These are phyloP conservation scores for Cafeteria roenbergensis DNA, from an alignment of 108 stramenopile genomes.

Conservation along the genomic window DNA sequence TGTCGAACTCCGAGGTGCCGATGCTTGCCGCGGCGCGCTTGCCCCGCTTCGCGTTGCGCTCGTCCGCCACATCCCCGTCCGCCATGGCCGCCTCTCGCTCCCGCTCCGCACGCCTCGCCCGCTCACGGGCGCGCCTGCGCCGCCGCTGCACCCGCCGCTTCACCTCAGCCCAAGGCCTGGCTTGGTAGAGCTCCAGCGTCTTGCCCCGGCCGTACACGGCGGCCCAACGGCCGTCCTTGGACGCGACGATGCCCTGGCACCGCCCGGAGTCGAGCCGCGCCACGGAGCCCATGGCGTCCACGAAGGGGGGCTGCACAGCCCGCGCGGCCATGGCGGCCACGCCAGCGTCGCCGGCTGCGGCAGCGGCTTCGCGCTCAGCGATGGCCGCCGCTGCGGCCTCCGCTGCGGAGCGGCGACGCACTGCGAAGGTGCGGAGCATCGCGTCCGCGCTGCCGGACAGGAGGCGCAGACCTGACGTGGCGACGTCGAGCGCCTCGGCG, in stretches of 20 bases:
- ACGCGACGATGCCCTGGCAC: neutral
- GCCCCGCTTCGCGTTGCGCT: too few relatives aligned
- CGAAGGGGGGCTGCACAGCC: neutral
- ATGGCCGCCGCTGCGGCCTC: neutral
- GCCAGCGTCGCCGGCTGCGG: neutral
- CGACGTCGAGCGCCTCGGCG: neutral
- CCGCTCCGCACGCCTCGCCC: too few relatives aligned
- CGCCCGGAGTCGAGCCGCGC: too few relatives aligned
- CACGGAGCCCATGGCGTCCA: neutral
- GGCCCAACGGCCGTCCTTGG: neutral
- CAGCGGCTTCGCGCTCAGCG: neutral
- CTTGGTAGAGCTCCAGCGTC: neutral
- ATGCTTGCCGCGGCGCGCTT: neutral
- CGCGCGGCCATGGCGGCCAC: neutral
- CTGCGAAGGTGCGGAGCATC: neutral
- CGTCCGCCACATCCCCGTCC: too few relatives aligned
- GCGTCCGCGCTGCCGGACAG: neutral
- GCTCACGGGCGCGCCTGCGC: neutral
- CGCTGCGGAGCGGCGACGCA: neutral
- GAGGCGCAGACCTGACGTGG: neutral
- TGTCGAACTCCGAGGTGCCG: slow-evolving; percentile 44
- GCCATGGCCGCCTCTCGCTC: too few relatives aligned
- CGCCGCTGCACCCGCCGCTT: neutral
- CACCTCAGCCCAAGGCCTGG: neutral
- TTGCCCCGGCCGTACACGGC: neutral